Percentiles rank a stretch among this genome's conserved stretches.
Conservation (phyloP, 2,329 filamentous ascomycete species). For the Aureobasidium melanogenum region DNA sequence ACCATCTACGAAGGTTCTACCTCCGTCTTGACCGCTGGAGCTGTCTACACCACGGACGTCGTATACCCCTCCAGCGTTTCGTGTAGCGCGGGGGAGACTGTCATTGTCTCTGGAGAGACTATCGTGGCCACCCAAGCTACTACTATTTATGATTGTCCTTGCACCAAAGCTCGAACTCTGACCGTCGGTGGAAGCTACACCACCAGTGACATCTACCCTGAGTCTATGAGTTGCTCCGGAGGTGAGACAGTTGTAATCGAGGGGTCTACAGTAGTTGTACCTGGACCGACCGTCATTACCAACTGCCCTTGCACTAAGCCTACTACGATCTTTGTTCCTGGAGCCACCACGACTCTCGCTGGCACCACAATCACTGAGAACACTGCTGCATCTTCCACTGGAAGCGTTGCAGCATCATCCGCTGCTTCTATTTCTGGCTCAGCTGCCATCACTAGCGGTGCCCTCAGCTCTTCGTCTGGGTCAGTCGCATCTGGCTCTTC, state of each 20-base stretch:
- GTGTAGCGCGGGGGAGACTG: background rate
- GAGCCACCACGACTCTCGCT: background rate
- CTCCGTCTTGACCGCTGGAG: background rate
- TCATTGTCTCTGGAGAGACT: background rate
- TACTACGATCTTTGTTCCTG: background rate
- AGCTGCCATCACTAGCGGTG: too few species aligned
- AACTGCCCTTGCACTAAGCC: background rate
- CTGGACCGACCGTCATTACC: background rate
- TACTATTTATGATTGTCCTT: background rate
- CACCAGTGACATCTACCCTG: background rate
- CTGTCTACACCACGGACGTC: background rate
- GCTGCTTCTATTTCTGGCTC: background rate
- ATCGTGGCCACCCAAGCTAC: background rate
- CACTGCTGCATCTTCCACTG: background rate
- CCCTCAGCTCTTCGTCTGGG: background rate
- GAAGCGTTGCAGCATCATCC: background rate
- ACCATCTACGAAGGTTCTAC: background rate
- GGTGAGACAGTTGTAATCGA: background rate
- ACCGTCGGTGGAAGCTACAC: background rate
- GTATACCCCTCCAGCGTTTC: background rate
- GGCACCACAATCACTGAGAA: background rate
- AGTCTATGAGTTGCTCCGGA: background rate
- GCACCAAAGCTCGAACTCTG: background rate
- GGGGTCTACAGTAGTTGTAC: background rate
- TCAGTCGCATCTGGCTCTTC: background rate